These are phyloP conservation scores for Pachysandra terminalis DNA, from an alignment of 164 flowering plant genomes.

Conservation along the genomic window DNA sequence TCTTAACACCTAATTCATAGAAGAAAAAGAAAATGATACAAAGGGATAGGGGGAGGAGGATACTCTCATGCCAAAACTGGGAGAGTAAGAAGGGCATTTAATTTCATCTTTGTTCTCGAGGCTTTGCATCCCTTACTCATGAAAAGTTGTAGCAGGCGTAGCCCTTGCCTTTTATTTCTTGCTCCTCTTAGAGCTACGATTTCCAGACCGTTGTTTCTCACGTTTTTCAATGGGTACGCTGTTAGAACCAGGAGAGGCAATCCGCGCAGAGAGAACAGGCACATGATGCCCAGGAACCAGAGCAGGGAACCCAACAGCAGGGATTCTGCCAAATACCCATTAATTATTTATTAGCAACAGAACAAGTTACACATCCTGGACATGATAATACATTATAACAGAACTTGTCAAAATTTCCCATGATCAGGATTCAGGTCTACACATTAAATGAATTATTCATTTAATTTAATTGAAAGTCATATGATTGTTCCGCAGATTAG, in stretches of 20 bases:
- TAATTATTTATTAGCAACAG: not conserved
- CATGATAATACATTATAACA: not conserved
- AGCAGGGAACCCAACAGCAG: constrained; percentile 99
- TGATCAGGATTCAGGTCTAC: not conserved
- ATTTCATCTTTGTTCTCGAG: constrained; percentile 64
- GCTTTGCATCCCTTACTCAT: constrained; percentile 60
- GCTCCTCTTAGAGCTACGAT: constrained; percentile 33
- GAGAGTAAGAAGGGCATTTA: not conserved
- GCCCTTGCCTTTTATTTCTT: constrained; percentile 26
- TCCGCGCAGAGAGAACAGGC: constrained; percentile 53
- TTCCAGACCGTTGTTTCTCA: constrained; percentile 30
- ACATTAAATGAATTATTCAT: too few relatives aligned
- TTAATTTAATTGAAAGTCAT: too few relatives aligned
- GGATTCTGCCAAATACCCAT: constrained; percentile 67
- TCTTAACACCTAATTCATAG: too few relatives aligned
- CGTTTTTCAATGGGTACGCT: constrained; percentile 26
- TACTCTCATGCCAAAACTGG: constrained; percentile 11
- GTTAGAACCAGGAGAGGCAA: constrained; percentile 28
- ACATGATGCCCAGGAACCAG: constrained; percentile 81
- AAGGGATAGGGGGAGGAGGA: not conserved
- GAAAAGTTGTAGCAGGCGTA: constrained; percentile 11
- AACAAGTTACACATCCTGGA: not conserved
- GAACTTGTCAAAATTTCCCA: not conserved
- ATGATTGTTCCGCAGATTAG: too few relatives aligned
- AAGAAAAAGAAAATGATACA: not conserved